Percentiles rank a stretch among this genome's conserved stretches.
phyloP scores from a whole-genome alignment of 192 early-diverging fungal genomes.

The Phlyctochytrium arcticum region DNA sequence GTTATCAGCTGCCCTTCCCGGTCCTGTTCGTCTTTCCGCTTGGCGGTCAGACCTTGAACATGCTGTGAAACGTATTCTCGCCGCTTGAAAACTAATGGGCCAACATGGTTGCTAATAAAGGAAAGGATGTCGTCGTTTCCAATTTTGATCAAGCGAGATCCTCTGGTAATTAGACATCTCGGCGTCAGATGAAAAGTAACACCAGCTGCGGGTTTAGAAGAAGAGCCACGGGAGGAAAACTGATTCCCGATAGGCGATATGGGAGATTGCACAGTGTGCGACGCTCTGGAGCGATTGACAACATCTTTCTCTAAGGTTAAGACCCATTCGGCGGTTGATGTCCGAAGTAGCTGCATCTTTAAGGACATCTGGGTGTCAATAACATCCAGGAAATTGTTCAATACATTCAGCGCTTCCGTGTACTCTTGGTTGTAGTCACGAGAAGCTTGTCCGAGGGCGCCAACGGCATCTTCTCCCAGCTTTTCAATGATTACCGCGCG shows the following conservation, averaged over 20 bases:
- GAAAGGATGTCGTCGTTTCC: slow-evolving; percentile 5
- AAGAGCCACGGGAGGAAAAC: background rate
- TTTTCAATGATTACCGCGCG: background rate
- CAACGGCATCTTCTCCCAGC: background rate
- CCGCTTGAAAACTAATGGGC: background rate
- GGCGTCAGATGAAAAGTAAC: background rate
- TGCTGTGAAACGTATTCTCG: background rate
- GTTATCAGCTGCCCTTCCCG: background rate
- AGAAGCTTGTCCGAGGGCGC: background rate
- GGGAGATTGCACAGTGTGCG: no score
- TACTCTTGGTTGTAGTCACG: background rate
- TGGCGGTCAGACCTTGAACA: background rate
- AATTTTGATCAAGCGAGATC: background rate
- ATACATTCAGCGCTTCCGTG: background rate
- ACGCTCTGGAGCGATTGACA: background rate
- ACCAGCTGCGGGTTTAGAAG: background rate
- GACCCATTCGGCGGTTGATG: background rate
- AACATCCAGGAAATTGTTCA: background rate
- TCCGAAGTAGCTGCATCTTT: background rate
- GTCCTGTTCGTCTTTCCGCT: background rate
- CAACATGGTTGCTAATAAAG: background rate
- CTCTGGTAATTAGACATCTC: background rate
- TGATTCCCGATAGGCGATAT: no score
- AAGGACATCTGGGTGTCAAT: background rate
- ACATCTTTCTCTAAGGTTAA: background rate